Evolutionary conservation across 352 stramenopile species (phyloP).

Genomic region (Phytophthora fragariae): DNA sequence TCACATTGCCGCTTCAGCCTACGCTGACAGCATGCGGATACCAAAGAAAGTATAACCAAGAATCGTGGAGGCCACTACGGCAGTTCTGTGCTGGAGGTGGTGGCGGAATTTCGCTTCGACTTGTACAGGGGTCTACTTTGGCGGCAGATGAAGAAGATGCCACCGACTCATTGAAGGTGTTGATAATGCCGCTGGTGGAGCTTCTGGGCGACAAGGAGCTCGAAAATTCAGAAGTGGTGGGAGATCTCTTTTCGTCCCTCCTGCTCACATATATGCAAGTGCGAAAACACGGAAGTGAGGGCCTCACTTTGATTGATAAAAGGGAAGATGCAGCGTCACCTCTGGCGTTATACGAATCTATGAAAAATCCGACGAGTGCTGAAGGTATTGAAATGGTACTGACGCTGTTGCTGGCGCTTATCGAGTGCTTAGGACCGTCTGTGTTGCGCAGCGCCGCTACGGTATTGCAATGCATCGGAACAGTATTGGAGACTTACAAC

Average conservation of each 20-base stretch:
- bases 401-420: constrained; percentile 72
- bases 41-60: constrained; percentile 30
- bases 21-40: constrained; percentile 41
- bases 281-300: constrained; percentile 34
- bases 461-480: constrained; percentile 76
- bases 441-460: constrained; percentile 73
- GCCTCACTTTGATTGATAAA: constrained; percentile 2
- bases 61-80: constrained; percentile 47
- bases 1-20: constrained; percentile 47
- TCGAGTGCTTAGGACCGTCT: constrained; percentile 74
- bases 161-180: constrained; percentile 38
- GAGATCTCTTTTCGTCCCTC: constrained; percentile 79
- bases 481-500: constrained; percentile 73
- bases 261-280: constrained; percentile 83
- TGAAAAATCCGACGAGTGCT: constrained; percentile 45
- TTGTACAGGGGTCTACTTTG: constrained; percentile 9
- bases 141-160: constrained; percentile 19
- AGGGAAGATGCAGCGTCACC: constrained; percentile 2
- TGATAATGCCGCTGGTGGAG: constrained; percentile 60
- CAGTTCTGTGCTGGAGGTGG: constrained; percentile 71
- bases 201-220: constrained; percentile 71
- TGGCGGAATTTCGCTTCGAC: constrained; percentile 63
- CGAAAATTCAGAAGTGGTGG: constrained; percentile 68
- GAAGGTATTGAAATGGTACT: constrained; percentile 65
- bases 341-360: constrained; percentile 40